A percentile compares a stretch with the other conserved stretches of the same genome.
These are phyloP conservation scores for Pseudonitzschia multistriata DNA, from an alignment of 108 stramenopile genomes.

Conservation along the genomic window DNA sequence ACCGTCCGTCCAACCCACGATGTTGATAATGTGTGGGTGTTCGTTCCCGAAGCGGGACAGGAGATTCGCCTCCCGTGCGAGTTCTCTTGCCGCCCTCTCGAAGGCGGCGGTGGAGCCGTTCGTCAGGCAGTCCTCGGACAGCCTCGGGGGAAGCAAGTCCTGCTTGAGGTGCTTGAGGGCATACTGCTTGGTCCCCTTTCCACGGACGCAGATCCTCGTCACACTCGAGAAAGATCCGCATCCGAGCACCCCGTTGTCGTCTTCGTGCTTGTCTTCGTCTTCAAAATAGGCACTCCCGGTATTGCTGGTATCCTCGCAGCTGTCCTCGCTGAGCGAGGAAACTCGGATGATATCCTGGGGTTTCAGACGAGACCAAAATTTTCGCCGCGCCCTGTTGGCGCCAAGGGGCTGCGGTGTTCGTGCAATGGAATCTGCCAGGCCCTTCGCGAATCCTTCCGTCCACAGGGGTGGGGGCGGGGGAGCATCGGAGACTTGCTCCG, in stretches of 20 bases:
- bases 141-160: constrained; percentile 25
- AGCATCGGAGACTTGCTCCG: too few relatives aligned
- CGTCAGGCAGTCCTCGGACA: background rate
- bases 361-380: constrained; percentile 1
- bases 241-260: background rate
- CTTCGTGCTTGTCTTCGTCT: background rate
- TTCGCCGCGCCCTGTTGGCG: too few relatives aligned
- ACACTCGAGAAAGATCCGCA: constrained; percentile 59
- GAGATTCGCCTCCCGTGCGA: constrained; percentile 77
- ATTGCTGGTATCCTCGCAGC: background rate
- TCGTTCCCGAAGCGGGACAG: constrained; percentile 35
- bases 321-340: constrained; percentile 1
- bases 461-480: background rate
- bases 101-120: constrained; percentile 45
- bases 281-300: too few relatives aligned
- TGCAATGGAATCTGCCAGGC: background rate
- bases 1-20: constrained; percentile 31
- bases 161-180: constrained; percentile 58
- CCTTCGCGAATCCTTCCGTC: constrained; percentile 4
- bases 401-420: background rate
- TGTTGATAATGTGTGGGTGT: constrained; percentile 3
- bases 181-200: constrained; percentile 14
- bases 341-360: background rate
- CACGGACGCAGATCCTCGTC: constrained; percentile 8
- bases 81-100: constrained; percentile 57